These are phyloP conservation scores for Eimeria necatrix DNA, from an alignment of 169 alveolate species.

Conservation along the genomic window DNA sequence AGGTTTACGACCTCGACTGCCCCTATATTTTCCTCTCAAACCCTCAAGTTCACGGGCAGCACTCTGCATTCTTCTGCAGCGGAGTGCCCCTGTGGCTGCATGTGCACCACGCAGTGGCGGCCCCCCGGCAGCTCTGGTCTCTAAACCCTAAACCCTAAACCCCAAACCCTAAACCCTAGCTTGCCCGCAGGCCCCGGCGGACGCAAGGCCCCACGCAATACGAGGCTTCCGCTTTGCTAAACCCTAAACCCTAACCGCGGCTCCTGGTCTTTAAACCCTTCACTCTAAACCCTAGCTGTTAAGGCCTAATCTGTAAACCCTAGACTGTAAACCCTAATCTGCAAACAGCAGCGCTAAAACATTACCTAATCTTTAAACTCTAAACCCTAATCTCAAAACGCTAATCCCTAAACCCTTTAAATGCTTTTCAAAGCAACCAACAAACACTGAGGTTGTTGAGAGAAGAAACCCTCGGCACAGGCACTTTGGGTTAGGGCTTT, in stretches of 20 bases:
- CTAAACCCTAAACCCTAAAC: not conserved
- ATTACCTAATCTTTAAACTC: too few relatives aligned
- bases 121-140: conserved; percentile 74
- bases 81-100: conserved; percentile 57
- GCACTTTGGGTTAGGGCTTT: not conserved
- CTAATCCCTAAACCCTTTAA: too few relatives aligned
- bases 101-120: conserved; percentile 38
- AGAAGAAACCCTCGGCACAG: not conserved
- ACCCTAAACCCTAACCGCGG: too few relatives aligned
- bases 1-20: conserved; percentile 26
- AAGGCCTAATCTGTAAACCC: not conserved
- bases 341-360: too few relatives aligned
- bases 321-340: too few relatives aligned
- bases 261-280: not conserved
- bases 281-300: too few relatives aligned
- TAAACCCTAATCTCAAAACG: too few relatives aligned
- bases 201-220: not conserved
- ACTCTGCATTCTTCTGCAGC: not conserved
- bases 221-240: not conserved
- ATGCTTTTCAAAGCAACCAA: not conserved
- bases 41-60: conserved; percentile 67
- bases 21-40: conserved; percentile 59
- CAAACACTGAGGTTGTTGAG: too few relatives aligned
- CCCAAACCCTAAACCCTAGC: not conserved
- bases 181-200: too few relatives aligned